Conservation (phyloP, 495 filamentous ascomycete species). For the Ramalina peruviana region DNA sequence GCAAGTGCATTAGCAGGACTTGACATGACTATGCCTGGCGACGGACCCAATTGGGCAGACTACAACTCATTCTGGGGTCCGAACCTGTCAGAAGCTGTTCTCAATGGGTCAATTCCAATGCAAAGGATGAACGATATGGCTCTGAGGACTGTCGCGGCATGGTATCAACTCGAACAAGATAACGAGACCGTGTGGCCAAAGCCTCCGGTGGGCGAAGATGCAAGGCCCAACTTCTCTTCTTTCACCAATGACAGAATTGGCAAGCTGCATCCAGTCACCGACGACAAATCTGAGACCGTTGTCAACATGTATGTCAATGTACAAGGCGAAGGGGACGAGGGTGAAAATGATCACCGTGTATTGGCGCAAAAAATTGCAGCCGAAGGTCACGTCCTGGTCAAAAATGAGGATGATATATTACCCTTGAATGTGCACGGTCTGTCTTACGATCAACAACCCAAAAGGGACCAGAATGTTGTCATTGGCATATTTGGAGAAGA, state of each 20-base stretch:
- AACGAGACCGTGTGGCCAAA: conserved; percentile 42
- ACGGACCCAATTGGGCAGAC: conserved; percentile 63
- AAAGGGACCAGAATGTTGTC: conserved; percentile 26
- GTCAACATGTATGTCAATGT: conserved; percentile 73
- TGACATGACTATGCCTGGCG: conserved; percentile 94
- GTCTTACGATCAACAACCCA: conserved; percentile 19
- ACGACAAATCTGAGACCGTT: conserved; percentile 38
- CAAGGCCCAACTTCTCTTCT: conserved; percentile 79
- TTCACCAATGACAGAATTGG: conserved; percentile 67
- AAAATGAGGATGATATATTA: conserved; percentile 52
- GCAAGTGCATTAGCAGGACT: conserved; percentile 68
- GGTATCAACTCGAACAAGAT: conserved; percentile 85
- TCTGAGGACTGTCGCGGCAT: conserved; percentile 76
- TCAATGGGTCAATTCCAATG: conserved; percentile 75
- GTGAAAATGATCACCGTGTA: conserved; percentile 49
- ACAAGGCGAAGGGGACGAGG: conserved; percentile 40
- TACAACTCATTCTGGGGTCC: conserved; percentile 71
- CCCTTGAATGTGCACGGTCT: conserved; percentile 46
- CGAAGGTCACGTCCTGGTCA: conserved; percentile 76
- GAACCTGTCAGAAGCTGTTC: conserved; percentile 57
- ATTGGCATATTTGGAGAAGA: conserved; percentile 82
- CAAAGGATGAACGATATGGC: conserved; percentile 87
- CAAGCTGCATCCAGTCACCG: conserved; percentile 48
- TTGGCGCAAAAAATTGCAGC: conserved; percentile 61
- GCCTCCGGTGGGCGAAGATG: conserved; percentile 41